Evolutionary conservation across 2,329 filamentous ascomycete genomes (phyloP).

Genomic region (Triangularia setosa): DNA sequence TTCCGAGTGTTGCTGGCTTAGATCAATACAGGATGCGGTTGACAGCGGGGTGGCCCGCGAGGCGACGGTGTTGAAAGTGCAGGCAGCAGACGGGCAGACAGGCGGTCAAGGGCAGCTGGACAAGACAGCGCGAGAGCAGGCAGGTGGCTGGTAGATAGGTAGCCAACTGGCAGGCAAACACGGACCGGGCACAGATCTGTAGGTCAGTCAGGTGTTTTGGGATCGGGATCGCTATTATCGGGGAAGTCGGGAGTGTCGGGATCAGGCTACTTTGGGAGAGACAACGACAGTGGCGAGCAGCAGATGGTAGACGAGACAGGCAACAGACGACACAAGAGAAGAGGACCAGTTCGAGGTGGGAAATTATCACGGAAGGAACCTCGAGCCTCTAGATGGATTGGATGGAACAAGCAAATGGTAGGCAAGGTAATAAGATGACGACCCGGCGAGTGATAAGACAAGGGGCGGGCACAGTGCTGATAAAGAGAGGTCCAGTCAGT

Average conservation of each 20-base stretch:
- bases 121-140: too few species aligned
- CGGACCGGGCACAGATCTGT: too few species aligned
- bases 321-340: background rate
- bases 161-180: too few species aligned
- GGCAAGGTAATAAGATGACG: background rate
- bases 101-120: too few species aligned
- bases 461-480: background rate
- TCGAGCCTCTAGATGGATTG: background rate
- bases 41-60: too few species aligned
- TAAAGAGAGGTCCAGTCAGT: background rate
- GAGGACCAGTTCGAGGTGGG: background rate
- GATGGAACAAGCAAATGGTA: background rate
- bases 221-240: background rate
- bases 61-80: too few species aligned
- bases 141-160: too few species aligned
- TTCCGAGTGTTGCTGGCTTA: too few species aligned
- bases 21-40: too few species aligned
- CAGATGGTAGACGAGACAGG: background rate
- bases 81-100: too few species aligned
- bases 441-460: background rate
- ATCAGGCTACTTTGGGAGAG: background rate
- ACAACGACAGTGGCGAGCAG: background rate
- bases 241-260: background rate
- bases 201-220: too few species aligned
- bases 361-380: background rate